Percentiles rank a stretch among this genome's conserved stretches.
phyloP scores from a whole-genome alignment of 1,139 yeast genomes.

The Nakaseomyces sp. region DNA sequence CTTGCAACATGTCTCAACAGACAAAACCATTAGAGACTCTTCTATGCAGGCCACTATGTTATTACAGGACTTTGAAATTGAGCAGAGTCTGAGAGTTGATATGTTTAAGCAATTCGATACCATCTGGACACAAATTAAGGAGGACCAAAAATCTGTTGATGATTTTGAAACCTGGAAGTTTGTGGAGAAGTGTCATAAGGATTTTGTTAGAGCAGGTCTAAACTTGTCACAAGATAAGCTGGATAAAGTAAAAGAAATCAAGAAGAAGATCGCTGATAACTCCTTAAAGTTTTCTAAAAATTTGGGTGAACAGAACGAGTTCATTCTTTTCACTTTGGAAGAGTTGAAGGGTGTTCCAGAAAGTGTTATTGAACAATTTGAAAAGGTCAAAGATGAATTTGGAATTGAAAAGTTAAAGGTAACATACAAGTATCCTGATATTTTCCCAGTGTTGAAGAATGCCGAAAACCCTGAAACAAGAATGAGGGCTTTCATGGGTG shows the following conservation, averaged over 20 bases:
- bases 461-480: slow-evolving; percentile 59
- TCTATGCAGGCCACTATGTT: slow-evolving; percentile 54
- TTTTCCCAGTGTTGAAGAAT: slow-evolving; percentile 64
- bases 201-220: slow-evolving; percentile 59
- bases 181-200: slow-evolving; percentile 46
- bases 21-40: slow-evolving; percentile 59
- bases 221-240: slow-evolving; percentile 49
- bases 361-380: slow-evolving; percentile 51
- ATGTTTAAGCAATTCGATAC: slow-evolving; percentile 51
- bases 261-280: slow-evolving; percentile 50
- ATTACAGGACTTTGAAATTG: slow-evolving; percentile 50
- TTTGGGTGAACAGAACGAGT: slow-evolving; percentile 63
- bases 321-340: slow-evolving; percentile 47
- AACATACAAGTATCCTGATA: slow-evolving; percentile 75
- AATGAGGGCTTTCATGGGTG: slow-evolving; percentile 53
- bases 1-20: slow-evolving; percentile 59
- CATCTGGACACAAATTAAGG: slow-evolving; percentile 35
- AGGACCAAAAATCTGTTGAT: slow-evolving; percentile 31
- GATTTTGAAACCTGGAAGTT: slow-evolving; percentile 52
- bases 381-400: slow-evolving; percentile 36
- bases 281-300: slow-evolving; percentile 53
- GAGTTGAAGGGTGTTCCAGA: slow-evolving; percentile 70
- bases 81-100: slow-evolving; percentile 58
- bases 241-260: slow-evolving; percentile 46
- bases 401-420: slow-evolving; percentile 44